phyloP scores from a whole-genome alignment of 768 basidiomycete species.

The Suillus lakei region DNA sequence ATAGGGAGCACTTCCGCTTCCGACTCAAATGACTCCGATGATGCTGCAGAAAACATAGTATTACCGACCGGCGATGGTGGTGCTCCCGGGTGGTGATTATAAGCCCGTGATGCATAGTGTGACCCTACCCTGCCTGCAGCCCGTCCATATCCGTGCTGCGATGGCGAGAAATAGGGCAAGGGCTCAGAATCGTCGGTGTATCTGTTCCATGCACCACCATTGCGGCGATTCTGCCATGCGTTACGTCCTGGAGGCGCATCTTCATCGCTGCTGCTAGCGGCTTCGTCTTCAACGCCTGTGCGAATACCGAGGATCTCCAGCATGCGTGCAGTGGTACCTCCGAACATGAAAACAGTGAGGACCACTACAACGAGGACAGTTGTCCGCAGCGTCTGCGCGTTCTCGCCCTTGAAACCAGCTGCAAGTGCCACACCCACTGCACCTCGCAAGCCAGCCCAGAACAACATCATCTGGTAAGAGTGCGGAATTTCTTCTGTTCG shows the following conservation, averaged over 20 bases:
- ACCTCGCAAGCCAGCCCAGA: constrained; percentile 97
- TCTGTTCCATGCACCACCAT: constrained; percentile 46
- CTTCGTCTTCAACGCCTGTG: constrained; percentile 94
- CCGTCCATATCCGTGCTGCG: constrained; percentile 31
- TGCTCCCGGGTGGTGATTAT: constrained; percentile 63
- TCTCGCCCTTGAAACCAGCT: constrained; percentile 92
- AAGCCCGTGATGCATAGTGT: constrained; percentile 58
- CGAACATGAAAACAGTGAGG: constrained; percentile 91
- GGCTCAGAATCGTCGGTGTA: constrained; percentile 47
- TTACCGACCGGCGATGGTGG: constrained; percentile 24
- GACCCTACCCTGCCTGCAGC: constrained; percentile 53
- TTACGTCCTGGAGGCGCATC: constrained; percentile 40
- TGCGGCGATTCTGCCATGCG: constrained; percentile 39
- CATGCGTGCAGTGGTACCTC: constrained; percentile 97
- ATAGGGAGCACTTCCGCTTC: constrained; percentile 82
- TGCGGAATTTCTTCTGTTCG: constrained; percentile 92
- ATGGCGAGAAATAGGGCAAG: constrained; percentile 38
- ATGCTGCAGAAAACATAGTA: constrained; percentile 66
- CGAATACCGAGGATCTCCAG: constrained; percentile 95
- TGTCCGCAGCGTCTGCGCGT: constrained; percentile 87
- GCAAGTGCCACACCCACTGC: constrained; percentile 98
- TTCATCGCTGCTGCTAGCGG: constrained; percentile 54
- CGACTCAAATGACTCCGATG: constrained; percentile 79
- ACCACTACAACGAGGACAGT: constrained; percentile 97
- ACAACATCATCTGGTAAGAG: constrained; percentile 99